Evolutionary conservation across 2,329 filamentous ascomycete genomes (phyloP), one percentile per base, ranked within the genome.

Genomic region (Cucurbitaria berberidis): DNA sequence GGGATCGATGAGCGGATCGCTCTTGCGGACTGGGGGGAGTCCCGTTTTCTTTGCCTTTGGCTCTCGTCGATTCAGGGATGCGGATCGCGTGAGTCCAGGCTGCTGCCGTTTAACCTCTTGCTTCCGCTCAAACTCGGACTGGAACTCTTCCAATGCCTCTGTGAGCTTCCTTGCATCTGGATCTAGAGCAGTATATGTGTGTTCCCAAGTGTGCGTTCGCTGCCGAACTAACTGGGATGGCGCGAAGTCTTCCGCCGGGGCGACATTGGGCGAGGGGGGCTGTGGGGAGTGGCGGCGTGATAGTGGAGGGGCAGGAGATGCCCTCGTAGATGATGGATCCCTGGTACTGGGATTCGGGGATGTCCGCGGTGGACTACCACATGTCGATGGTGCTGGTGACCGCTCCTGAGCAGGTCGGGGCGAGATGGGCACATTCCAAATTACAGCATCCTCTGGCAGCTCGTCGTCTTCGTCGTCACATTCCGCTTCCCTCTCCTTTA

Each of bases 361-460:
- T 10, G 48, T 55, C 38, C 66, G 67, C 5, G 68, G 70, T 34
- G 67, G 67, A 57, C 66, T 72, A 19, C 66, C 63, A 36, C 61
- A 65, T 3, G 59, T 53, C 34, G 69, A 73, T 1, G 66, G 66
- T 34, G 74, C 75, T n/a, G 70, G 68, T n/a, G 73, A 74, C 35
- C 74, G 69, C 49, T 77, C 74, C 43, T 68, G 67, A 2, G 65
- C 65, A 32, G 74, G 73, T 21, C 76, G 74, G 18, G 90, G 90
- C 0, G 90, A 93, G 40, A 95, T 85, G 5, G 90, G 90, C 2
- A 95, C 87, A 60, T 95, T 95, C 76, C 91, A 89, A 41, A 95
- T 83, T 46, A 92, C 82, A 21, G 90, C 83, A 48, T 90, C 89
- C 22, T 93, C 89, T 0, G 90, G 90, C 26, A 95, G 87, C 51